Percentiles rank a stretch among this genome's conserved stretches.
phyloP scores from a whole-genome alignment of 148 eudicot genomes.

The Chenopodium berlandieri region DNA sequence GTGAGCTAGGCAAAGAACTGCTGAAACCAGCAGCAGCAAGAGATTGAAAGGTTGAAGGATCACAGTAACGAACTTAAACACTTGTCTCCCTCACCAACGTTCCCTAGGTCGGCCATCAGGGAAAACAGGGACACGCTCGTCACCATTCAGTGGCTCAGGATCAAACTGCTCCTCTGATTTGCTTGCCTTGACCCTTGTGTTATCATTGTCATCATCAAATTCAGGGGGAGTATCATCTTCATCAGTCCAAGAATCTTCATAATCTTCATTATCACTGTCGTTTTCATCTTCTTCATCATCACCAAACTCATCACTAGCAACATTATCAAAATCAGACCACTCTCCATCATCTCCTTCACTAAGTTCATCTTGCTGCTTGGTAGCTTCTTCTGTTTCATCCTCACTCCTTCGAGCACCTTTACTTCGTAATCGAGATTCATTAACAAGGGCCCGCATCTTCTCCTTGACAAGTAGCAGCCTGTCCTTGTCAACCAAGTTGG shows the following conservation, averaged over 20 bases:
- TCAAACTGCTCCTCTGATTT: conserved; percentile 37
- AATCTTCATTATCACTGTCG: conserved; percentile 30
- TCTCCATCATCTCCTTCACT: conserved; percentile 64
- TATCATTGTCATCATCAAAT: conserved; percentile 54
- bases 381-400: conserved; percentile 28
- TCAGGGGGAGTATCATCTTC: conserved; percentile 85
- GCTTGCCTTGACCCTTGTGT: conserved; percentile 35
- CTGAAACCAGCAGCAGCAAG: neutral
- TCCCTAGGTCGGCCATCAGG: conserved; percentile 97
- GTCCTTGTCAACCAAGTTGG: conserved; percentile 81
- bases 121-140: conserved; percentile 51
- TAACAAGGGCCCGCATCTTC: conserved; percentile 85
- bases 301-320: conserved; percentile 44
- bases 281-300: conserved; percentile 43
- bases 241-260: conserved; percentile 66
- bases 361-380: conserved; percentile 25
- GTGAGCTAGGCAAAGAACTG: neutral
- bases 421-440: conserved; percentile 52
- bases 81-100: conserved; percentile 58
- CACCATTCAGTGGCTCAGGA: conserved; percentile 37
- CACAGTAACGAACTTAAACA: neutral
- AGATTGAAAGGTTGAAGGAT: neutral
- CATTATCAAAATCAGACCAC: conserved; percentile 75
- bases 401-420: conserved; percentile 41
- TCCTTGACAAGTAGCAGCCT: conserved; percentile 73